Evolutionary conservation across 768 basidiomycete species (phyloP).

Genomic region (Suillus spraguei): DNA sequence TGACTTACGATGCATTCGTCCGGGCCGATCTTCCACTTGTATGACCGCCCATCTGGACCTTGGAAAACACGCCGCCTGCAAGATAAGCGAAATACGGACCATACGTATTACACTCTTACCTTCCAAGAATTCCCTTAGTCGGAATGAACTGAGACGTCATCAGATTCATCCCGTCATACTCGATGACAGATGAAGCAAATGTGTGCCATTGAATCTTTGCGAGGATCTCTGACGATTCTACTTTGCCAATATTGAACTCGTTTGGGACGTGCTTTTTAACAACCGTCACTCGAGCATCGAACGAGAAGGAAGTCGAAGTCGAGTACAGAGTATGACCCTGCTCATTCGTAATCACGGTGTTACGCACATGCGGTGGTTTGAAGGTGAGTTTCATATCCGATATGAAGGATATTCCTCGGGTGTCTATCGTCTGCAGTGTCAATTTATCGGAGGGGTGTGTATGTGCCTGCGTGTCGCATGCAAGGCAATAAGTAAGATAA

Average conservation of each 20-base stretch:
- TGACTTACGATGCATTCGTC: constrained; percentile 10
- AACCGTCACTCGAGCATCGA: constrained; percentile 13
- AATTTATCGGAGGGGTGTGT: too few species aligned
- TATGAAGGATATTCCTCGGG: not conserved
- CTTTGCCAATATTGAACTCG: constrained; percentile 13
- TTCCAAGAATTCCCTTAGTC: constrained; percentile 12
- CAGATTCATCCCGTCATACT: constrained; percentile 25
- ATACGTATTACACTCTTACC: constrained; percentile 5
- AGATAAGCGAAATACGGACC: not conserved
- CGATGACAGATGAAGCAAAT: constrained; percentile 24
- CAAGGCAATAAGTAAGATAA: too few species aligned
- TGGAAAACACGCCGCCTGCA: constrained; percentile 11
- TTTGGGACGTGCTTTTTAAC: constrained; percentile 13
- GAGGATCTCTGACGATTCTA: constrained; percentile 25
- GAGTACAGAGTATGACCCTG: constrained; percentile 18
- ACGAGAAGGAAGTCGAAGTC: constrained; percentile 14
- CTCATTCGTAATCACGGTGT: constrained; percentile 15
- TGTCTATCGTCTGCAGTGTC: not conserved
- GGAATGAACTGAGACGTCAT: constrained; percentile 19
- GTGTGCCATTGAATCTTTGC: constrained; percentile 30
- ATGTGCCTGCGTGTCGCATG: too few species aligned
- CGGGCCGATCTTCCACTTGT: constrained; percentile 14
- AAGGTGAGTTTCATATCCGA: constrained; percentile 4
- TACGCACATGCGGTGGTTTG: constrained; percentile 12
- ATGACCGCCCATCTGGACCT: constrained; percentile 10